Evolutionary conservation across 2,329 filamentous ascomycete species (phyloP), one percentile per base, ranked within the genome.

Genomic region (Pyrenophora seminiperda): DNA sequence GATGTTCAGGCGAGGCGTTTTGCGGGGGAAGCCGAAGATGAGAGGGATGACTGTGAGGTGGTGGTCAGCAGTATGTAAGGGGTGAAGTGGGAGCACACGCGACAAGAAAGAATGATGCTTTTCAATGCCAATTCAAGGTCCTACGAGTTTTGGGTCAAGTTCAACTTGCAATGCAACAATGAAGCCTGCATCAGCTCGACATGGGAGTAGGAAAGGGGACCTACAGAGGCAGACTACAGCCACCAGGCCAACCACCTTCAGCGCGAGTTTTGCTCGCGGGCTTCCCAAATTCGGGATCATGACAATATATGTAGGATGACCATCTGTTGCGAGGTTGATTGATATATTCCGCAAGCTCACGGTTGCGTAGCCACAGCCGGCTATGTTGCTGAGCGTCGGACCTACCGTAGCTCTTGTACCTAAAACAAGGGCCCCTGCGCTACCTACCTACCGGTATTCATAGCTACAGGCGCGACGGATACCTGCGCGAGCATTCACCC

Each of bases 211-310:
- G 44, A 27, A 41, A 20, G 7, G 36, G 22, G 30, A 55, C 49
- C n/a, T 48, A 53, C 53, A 22, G 30, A 55, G 33, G 14, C 42
- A 41, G 3, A 47, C 13, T 6, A 40, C 39, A 14, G 30, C 45
- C 27, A 38, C 46, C 13, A 54, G 22, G 19, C 38, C 42, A n/a
- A 56, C 3, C 4, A 33, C 47, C 31, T 37, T 56, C 9, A 44
- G 3, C 5, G 9, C 39, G 13, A 19, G 19, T 43, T 22, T 51
- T 19, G 33, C 15, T 27, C 47, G 42, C 13, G n/a, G 33, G n/a
- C 47, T 40, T 36, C 47, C 51, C 34, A 44, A 10, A 15, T 27
- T 43, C 36, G 47, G 31, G 7, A 44, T 32, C 47, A 51, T 54
- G 7, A 13, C 32, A 24, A 5, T 7, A 27, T 32, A 19, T 19